Evolutionary conservation across 257 asterid species (phyloP).

Genomic region (Jacaranda copaia): DNA sequence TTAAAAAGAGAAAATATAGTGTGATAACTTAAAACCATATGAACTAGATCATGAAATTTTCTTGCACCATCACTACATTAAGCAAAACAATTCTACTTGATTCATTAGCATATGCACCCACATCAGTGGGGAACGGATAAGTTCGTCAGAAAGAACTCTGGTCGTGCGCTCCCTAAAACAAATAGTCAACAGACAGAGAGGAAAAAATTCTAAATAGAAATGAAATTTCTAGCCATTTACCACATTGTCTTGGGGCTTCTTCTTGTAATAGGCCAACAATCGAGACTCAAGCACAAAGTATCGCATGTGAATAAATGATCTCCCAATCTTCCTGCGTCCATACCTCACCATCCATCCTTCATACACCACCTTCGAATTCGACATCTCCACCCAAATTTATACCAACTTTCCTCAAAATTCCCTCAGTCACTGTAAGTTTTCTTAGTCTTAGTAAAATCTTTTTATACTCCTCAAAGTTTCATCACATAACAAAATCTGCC

Average conservation of each 20-base stretch:
- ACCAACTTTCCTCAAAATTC: conserved; percentile 27
- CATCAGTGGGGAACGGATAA: conserved; percentile 24
- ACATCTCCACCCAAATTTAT: conserved; percentile 55
- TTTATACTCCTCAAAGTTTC: conserved; percentile 24
- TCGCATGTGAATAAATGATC: conserved; percentile 94
- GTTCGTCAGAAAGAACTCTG: conserved; percentile 9
- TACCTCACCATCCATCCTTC: conserved; percentile 99
- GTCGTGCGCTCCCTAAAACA: conserved; percentile 10
- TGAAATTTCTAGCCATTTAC: conserved; percentile 49
- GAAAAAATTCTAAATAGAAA: neutral
- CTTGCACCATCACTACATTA: conserved; percentile 30
- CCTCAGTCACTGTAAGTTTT: conserved; percentile 29
- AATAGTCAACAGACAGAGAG: neutral
- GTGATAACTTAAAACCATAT: conserved; percentile 24
- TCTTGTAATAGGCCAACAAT: conserved; percentile 93
- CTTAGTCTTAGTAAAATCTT: conserved; percentile 17
- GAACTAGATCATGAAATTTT: conserved; percentile 33
- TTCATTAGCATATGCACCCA: conserved; percentile 3
- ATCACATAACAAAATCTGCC: conserved; percentile 14
- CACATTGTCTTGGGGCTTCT: conserved; percentile 92
- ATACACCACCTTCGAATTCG: conserved; percentile 84
- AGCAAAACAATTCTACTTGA: conserved; percentile 2
- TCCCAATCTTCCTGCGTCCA: conserved; percentile 97
- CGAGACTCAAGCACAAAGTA: conserved; percentile 93
- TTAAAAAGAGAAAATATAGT: conserved; percentile 20